phyloP scores from a whole-genome alignment of 73 alveolate species.

The Paramecium sexaurelia region DNA sequence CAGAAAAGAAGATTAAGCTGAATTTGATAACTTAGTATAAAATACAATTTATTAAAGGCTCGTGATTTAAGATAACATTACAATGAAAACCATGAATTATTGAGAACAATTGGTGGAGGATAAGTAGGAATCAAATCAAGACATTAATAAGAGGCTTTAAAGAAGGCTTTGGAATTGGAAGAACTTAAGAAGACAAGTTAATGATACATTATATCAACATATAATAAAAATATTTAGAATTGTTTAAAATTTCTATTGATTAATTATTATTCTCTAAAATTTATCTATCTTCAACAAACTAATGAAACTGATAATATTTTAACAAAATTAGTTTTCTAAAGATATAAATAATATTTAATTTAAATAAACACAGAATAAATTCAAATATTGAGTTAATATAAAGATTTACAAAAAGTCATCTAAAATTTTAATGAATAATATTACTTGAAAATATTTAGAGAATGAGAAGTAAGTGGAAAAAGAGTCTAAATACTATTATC shows the following conservation, averaged over 20 bases:
- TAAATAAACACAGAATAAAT: too few species aligned
- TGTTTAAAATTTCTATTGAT: background rate
- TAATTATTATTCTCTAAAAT: background rate
- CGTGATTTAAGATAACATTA: slow-evolving; percentile 61
- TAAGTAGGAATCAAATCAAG: slow-evolving; percentile 69
- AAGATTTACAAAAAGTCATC: too few species aligned
- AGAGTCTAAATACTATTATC: too few species aligned
- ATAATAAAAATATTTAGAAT: background rate
- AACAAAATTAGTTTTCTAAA: background rate
- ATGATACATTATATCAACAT: background rate
- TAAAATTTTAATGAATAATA: too few species aligned
- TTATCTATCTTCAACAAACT: slow-evolving; percentile 6
- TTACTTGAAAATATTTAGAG: too few species aligned
- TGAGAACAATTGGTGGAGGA: slow-evolving; percentile 76
- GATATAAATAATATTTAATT: too few species aligned
- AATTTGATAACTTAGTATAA: slow-evolving; percentile 70
- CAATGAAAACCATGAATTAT: slow-evolving; percentile 75
- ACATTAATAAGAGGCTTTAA: slow-evolving; percentile 72
- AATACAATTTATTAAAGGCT: background rate
- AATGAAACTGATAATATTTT: background rate
- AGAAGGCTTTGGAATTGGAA: slow-evolving; percentile 72
- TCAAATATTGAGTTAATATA: too few species aligned
- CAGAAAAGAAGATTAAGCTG: slow-evolving; percentile 93
- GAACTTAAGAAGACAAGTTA: slow-evolving; percentile 84
- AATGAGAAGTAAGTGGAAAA: too few species aligned